Evolutionary conservation across 495 filamentous ascomycete genomes (phyloP), one percentile per base, ranked within the genome.

Genomic region (Platismatia glauca): DNA sequence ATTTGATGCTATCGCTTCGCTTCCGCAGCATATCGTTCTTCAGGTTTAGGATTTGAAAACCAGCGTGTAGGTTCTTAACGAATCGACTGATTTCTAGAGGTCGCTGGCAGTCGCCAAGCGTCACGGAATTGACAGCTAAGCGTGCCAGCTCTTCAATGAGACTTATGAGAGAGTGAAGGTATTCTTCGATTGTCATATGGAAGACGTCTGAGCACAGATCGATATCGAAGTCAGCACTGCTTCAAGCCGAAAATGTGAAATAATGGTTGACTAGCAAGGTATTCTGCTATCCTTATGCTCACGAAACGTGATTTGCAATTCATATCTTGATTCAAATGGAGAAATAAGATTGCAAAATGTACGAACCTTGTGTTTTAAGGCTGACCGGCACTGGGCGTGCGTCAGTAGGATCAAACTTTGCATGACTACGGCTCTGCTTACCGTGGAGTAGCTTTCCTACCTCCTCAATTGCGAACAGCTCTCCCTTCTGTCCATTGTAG

Each of bases 151-250:
- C 94, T 67, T 97, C 91, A 61, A 95, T 86, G 62, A 97, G 85
- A 46, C 83, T 81, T 55, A 93, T 90, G 48, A 97, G 78, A 11
- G 88, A 86, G 52, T 91, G 86, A 5, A 98, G 85, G 73, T 98
- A 98, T 72, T 98, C 94, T 75, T 98, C 94, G 69, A 96, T 91
- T 35, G 91, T 93, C 63, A 98, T 77, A 71, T 97, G 94, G 81
- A 98, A 98, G 33, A 84, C 81, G 73, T 97, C 95, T 64, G 81
- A 73, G 35, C 33, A 33, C 15, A 33, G 9, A 8, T 31, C 27
- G 8, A 3, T n/a, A 8, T 31, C 27, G 8, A 3, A 53, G 27
- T 53, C 29, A 53, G 29, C 27, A 34, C 20, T 33, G 50, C 50
- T 53, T 53, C 27, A 34, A 53, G 27, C 50, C 16, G 27, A 20